phyloP scores from a whole-genome alignment of 768 basidiomycete species.

The Phaeotremella fagi region DNA sequence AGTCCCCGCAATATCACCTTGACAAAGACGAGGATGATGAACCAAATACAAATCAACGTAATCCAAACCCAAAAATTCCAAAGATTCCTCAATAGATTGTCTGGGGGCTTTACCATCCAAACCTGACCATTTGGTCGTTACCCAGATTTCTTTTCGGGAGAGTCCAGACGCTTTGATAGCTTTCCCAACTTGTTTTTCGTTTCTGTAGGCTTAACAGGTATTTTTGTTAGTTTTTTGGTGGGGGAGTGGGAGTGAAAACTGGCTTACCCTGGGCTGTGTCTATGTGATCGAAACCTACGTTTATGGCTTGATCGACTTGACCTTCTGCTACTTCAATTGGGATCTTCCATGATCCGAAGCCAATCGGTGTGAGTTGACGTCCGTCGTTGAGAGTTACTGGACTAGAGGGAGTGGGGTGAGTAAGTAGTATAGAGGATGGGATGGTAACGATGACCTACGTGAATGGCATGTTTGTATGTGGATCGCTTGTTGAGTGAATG shows the following conservation, averaged over 20 bases:
- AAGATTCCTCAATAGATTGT: constrained; percentile 60
- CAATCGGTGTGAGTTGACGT: constrained; percentile 41
- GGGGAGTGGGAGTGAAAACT: background rate
- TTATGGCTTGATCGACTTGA: constrained; percentile 39
- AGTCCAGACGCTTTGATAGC: constrained; percentile 33
- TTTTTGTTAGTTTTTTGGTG: no score
- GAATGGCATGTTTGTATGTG: background rate
- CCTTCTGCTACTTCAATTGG: constrained; percentile 32
- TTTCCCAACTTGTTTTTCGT: constrained; percentile 40
- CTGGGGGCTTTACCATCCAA: constrained; percentile 18
- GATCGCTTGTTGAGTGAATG: background rate
- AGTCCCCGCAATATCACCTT: constrained; percentile 30
- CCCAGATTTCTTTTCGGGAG: constrained; percentile 34
- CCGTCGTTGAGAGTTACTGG: constrained; percentile 45
- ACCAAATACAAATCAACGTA: constrained; percentile 41
- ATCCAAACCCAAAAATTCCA: constrained; percentile 43
- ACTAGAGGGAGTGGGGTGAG: constrained; percentile 26
- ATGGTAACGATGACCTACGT: background rate
- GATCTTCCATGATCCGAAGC: constrained; percentile 48
- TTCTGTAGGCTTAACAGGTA: constrained; percentile 46
- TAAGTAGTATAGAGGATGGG: background rate
- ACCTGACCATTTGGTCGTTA: constrained; percentile 42
- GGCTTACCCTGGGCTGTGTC: constrained; percentile 37
- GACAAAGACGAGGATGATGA: constrained; percentile 27
- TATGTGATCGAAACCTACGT: constrained; percentile 41